phyloP scores from a whole-genome alignment of 2,329 filamentous ascomycete genomes.

The Nothophoma quercina region DNA sequence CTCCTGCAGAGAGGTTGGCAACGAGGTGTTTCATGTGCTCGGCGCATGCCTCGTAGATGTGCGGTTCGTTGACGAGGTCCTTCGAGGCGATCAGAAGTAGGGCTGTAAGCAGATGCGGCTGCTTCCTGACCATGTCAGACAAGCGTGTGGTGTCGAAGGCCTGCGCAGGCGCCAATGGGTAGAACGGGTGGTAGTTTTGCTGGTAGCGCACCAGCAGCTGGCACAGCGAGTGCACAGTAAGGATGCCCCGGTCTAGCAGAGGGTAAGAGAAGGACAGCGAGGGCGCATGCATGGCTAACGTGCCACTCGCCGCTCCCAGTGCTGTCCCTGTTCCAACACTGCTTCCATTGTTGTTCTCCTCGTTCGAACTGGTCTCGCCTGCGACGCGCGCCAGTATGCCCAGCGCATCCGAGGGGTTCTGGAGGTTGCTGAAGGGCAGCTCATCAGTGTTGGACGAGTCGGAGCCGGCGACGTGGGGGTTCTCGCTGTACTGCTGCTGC shows the following conservation, averaged over 20 bases:
- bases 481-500: conserved; percentile 22
- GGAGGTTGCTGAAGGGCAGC: conserved; percentile 53
- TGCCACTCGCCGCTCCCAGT: conserved; percentile 21
- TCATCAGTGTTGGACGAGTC: conserved; percentile 45
- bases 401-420: conserved; percentile 59
- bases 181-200: conserved; percentile 73
- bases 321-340: background rate
- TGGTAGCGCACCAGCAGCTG: conserved; percentile 66
- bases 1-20: conserved; percentile 70
- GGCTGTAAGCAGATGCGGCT: conserved; percentile 73
- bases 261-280: conserved; percentile 53
- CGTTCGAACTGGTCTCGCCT: conserved; percentile 45
- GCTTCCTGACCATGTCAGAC: conserved; percentile 64
- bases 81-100: conserved; percentile 76
- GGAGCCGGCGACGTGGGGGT: conserved; percentile 38
- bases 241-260: conserved; percentile 51
- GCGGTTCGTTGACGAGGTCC: conserved; percentile 69
- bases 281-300: conserved; percentile 25
- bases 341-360: conserved; percentile 25
- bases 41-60: conserved; percentile 71
- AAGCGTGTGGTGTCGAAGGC: conserved; percentile 65
- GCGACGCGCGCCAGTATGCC: conserved; percentile 59
- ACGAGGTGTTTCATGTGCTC: conserved; percentile 75
- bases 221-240: conserved; percentile 58
- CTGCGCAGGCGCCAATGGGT: conserved; percentile 69